Conservation (phyloP, 257 asterid genomes). For the Linderniella brevidens region DNA sequence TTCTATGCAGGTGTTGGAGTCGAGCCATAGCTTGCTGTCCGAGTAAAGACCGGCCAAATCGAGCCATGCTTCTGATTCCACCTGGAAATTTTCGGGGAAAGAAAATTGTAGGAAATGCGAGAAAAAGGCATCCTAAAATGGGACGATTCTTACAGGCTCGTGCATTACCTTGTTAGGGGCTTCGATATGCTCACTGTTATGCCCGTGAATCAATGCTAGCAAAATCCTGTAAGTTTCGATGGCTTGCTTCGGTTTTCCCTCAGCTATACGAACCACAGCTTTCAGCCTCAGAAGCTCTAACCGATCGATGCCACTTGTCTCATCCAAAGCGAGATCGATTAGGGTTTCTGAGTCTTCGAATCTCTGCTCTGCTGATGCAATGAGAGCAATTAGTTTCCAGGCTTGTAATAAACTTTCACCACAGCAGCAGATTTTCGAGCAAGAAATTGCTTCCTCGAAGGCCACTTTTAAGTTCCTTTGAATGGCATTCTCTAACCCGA, state of each 20-base stretch:
- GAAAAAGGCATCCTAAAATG: background rate
- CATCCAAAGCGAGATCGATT: conserved; percentile 64
- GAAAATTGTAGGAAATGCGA: background rate
- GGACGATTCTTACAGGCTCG: too few species aligned
- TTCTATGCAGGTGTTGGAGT: conserved; percentile 44
- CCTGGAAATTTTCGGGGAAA: background rate
- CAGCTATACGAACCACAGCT: conserved; percentile 55
- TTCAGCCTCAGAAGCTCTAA: conserved; percentile 60
- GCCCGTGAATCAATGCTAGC: conserved; percentile 44
- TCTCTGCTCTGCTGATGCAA: conserved; percentile 72
- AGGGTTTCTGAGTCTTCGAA: conserved; percentile 57
- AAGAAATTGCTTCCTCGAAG: conserved; percentile 35
- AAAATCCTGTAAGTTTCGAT: conserved; percentile 58
- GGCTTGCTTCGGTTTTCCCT: conserved; percentile 70
- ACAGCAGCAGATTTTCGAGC: conserved; percentile 31
- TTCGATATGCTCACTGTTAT: conserved; percentile 18
- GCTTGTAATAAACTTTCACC: conserved; percentile 45
- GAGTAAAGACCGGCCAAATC: conserved; percentile 74
- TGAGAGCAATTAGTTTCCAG: conserved; percentile 60
- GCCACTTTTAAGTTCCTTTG: conserved; percentile 58
- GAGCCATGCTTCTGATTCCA: conserved; percentile 61
- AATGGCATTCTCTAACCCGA: conserved; percentile 51
- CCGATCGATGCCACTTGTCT: conserved; percentile 44
- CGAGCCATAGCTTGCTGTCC: conserved; percentile 43
- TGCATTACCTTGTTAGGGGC: background rate